These are phyloP conservation scores for Candida cerambycidarum DNA, from an alignment of 805 yeast genomes.

Conservation along the genomic window DNA sequence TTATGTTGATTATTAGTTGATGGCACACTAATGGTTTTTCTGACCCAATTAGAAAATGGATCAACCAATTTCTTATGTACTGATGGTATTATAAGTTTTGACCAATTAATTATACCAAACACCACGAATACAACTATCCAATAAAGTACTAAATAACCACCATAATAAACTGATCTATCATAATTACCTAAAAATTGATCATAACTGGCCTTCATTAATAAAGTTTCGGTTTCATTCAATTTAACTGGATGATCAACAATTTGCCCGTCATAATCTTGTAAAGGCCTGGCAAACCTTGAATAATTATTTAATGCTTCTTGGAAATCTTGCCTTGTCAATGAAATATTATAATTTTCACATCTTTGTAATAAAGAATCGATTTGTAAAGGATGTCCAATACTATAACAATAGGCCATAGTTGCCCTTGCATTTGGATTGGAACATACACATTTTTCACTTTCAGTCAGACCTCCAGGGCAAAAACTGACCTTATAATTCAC, in stretches of 20 bases:
- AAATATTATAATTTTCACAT: constrained; percentile 24
- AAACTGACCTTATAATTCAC: constrained; percentile 20
- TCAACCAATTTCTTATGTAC: constrained; percentile 21
- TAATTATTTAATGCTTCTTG: constrained; percentile 21
- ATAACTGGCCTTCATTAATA: constrained; percentile 25
- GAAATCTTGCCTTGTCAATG: constrained; percentile 23
- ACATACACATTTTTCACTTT: constrained; percentile 24
- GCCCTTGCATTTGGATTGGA: constrained; percentile 33
- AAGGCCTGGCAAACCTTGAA: constrained; percentile 15
- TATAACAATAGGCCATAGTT: constrained; percentile 37
- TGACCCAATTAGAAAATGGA: constrained; percentile 29
- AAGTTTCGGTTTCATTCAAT: constrained; percentile 22
- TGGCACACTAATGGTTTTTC: constrained; percentile 40
- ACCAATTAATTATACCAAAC: constrained; percentile 34
- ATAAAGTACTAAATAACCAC: constrained; percentile 27
- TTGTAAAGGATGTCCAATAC: constrained; percentile 22
- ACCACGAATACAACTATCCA: constrained; percentile 30
- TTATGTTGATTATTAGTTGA: constrained; percentile 30
- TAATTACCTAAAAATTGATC: constrained; percentile 42
- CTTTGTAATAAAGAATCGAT: constrained; percentile 23
- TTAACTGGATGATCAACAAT: constrained; percentile 25
- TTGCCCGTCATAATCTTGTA: constrained; percentile 12
- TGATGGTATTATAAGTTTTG: constrained; percentile 27
- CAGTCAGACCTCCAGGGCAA: constrained; percentile 20
- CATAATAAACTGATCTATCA: constrained; percentile 46